Evolutionary conservation across 2,329 filamentous ascomycete species (phyloP).

Genomic region (Cladosporium sp.): DNA sequence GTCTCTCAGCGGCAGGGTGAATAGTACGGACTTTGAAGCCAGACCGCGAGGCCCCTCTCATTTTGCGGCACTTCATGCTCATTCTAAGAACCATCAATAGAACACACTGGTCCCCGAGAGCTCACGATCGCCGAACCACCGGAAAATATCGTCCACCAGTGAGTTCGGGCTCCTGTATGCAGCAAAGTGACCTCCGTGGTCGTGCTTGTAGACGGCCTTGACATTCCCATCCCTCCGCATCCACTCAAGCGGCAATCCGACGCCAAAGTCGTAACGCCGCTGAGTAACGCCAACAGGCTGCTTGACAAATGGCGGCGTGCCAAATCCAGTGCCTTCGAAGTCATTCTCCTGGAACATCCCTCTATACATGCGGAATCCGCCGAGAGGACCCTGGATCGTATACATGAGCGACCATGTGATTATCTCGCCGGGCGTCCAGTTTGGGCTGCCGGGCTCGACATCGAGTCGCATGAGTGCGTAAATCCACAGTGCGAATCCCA

Average conservation of each 20-base stretch:
- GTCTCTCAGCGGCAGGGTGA: no score
- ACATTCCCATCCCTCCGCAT: constrained; percentile 56
- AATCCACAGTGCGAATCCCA: constrained; percentile 71
- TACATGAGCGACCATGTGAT: constrained; percentile 21
- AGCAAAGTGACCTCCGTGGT: constrained; percentile 58
- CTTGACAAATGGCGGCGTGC: constrained; percentile 24
- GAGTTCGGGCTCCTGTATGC: constrained; percentile 56
- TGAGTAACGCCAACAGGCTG: constrained; percentile 43
- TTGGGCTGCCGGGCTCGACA: not conserved
- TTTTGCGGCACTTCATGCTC: not conserved
- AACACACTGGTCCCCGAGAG: constrained; percentile 21
- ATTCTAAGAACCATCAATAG: not conserved
- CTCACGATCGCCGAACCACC: constrained; percentile 55
- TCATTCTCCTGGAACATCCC: constrained; percentile 47
- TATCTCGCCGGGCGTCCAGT: constrained; percentile 2
- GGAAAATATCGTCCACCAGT: constrained; percentile 52
- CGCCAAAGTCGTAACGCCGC: constrained; percentile 8
- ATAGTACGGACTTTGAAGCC: no score
- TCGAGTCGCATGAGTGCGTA: constrained; percentile 54
- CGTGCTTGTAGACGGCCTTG: constrained; percentile 54
- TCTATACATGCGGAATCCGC: constrained; percentile 73
- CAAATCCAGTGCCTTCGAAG: constrained; percentile 15
- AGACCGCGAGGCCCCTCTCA: no score
- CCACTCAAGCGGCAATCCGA: constrained; percentile 56
- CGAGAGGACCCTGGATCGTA: constrained; percentile 38